Base-by-base conservation (phyloP, 768 basidiomycete species). In the Leccinum boreale region DNA sequence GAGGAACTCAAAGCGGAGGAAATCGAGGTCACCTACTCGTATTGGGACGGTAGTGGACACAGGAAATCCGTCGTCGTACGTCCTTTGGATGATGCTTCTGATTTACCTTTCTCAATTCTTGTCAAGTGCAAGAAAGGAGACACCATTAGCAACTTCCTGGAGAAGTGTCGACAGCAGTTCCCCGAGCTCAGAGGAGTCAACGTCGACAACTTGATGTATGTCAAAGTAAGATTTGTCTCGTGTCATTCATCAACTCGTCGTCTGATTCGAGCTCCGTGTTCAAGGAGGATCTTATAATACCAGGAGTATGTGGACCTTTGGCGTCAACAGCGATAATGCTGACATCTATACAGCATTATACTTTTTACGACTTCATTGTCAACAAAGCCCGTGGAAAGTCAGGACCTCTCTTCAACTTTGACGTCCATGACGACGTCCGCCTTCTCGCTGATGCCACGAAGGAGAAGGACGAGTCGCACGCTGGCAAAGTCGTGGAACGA, bases 381-480 rank as follows among this genome's bases (percentile, higher is more conserved):
- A 98, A 98, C 80, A 98, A 97, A 75, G 94, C 95, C 8, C 86
- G 97, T 23, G 97, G 97, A 26, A 99, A 99, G 74, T 97, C 94
- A 0, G 97, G 97, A 0, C 97, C 97, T 5, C 75, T 99, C 55
- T 99, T 99, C 78, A 97, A 90, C 73, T 99, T 99, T 68, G 97
- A 99, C 73, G 97, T 98, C 6, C 97, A 99, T 71, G 97, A 99
- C 69, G 97, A 99, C 70, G 92, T 99, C 4, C 90, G 97, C 17
- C 73, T 99, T 62, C 79, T 98, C 21, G 88, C 92, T 23, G 97
- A 99, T 68, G 97, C 96, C 3, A 93, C 94, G 1, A 84, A 88
- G 63, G 97, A 99, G 75, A 98, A 98, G 74, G 94, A 99, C 65
- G 97, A 99, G 73, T 94, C 92, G 17, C 97, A 99, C 68, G 97